Percentiles rank a stretch among this genome's conserved stretches.
phyloP scores from a whole-genome alignment of 140 eudicot species.

The Ambrosia hybrid region DNA sequence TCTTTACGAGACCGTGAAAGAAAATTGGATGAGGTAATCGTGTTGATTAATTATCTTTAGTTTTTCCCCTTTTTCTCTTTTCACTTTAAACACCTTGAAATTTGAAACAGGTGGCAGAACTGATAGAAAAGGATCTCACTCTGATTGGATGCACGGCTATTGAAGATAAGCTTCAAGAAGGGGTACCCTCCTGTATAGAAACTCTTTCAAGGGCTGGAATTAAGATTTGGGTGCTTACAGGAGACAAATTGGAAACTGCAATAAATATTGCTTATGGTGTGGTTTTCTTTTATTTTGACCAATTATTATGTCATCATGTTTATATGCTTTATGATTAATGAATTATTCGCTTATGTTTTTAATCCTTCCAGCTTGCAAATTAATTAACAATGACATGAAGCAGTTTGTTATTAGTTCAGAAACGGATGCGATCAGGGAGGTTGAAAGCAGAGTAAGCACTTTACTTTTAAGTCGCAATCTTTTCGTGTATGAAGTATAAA shows the following conservation, averaged over 20 bases:
- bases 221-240: constrained; percentile 98
- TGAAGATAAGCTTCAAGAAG: constrained; percentile 99
- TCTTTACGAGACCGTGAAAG: constrained; percentile 89
- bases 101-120: constrained; percentile 77
- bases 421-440: constrained; percentile 89
- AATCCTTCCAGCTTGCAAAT: constrained; percentile 77
- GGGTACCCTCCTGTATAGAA: constrained; percentile 94
- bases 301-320: neutral
- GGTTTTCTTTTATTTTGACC: constrained; percentile 15
- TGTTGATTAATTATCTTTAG: constrained; percentile 2
- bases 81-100: constrained; percentile 7
- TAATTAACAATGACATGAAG: constrained; percentile 88
- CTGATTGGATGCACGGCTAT: constrained; percentile 95
- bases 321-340: constrained; percentile 8
- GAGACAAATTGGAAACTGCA: constrained; percentile 99
- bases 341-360: constrained; percentile 9
- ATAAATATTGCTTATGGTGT: constrained; percentile 94
- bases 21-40: constrained; percentile 85
- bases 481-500: neutral
- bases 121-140: constrained; percentile 81
- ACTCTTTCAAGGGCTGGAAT: constrained; percentile 96
- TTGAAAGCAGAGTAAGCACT: constrained; percentile 72
- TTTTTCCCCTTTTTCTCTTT: constrained; percentile 4
- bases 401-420: constrained; percentile 96
- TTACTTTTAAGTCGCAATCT: neutral